Evolutionary conservation across 2,329 filamentous ascomycete genomes (phyloP), one percentile per base, ranked within the genome.

Genomic region (Torrubiellomyces zombiae): DNA sequence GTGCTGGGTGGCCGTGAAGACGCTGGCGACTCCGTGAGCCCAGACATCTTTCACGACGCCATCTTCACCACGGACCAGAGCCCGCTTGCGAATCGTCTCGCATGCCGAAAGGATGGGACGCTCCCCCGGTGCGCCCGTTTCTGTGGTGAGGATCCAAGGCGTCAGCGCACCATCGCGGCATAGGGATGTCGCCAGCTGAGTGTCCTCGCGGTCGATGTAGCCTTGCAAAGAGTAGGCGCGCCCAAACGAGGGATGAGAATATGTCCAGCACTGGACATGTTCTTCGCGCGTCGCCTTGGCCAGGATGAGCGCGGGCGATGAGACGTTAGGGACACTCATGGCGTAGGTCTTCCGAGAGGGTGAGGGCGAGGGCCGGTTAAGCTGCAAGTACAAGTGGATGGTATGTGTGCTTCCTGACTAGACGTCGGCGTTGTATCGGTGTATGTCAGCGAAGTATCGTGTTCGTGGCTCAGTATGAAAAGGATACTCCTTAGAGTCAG

Each of bases 1-100:
- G 45, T 69, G 69, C 38, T 68, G 57, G 1, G 67, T 62, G 20
- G 70, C 63, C 4, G 74, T 82, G 45, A 75, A 89, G n/a, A 91
- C 82, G 31, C 75, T 80, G 9, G 73, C 79, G 28, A 91, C 65
- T 5, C 77, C 82, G 50, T 92, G 75, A 10, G 69, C 67, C 7
- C 70, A 53, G 3, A 63, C 67, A 22, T 80, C 69, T 5, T 42
- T 38, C 17, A 50, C 40, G 18, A 36, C 34, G 21, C 50, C 49
- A 5, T 48, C 40, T 0, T 42, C 40, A 11, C 34, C 35, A 16
- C 55, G 50, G 18, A 64, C 50, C 4, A 74, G 40, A 5, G 66
- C 64, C 16, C 55, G 56, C 47, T 77, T 77, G 31, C 60, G 60
- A 26, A 75, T 55, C 7, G 65, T 64, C 47, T 79, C 74, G 43